Base-by-base conservation (phyloP, 331 rosid genomes). In the Stylosanthes scabra region DNA sequence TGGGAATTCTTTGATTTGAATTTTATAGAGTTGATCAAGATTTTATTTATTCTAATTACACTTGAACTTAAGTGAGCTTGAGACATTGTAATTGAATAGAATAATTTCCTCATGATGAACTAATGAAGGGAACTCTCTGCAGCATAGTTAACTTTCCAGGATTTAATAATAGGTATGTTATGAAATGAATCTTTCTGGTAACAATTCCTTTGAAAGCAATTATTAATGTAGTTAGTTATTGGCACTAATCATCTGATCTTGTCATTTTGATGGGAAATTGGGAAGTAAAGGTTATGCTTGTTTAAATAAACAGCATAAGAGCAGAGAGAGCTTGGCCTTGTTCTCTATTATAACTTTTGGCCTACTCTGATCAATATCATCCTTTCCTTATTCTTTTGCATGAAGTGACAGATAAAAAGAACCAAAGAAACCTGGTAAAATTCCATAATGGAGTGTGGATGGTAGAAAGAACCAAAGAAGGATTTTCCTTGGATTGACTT, bases 191-290 rank as follows among this genome's bases (percentile, higher is more conserved):
- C 55, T 37, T 45, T 20, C 31, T 49, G 10, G 34, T 50, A 63
- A 64, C 37, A 55, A 63, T 37, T 61, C 55, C 8, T 69, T 66
- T 62, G 64, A 59, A 66, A 55, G 42, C 71, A 11, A 77, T 14
- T 14, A 61, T 68, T 40, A 11, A 4, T 51, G 20, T 51, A 29
- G 20, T 20, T 15, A 29, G 20, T 20, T 16, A 29, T 52, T 69
- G 34, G 44, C 71, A 40, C 44, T 69, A 42, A 56, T 56, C n/a
- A 63, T 28, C 3, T 65, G 57, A 12, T 56, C 7, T 28, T n/a
- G 34, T 34, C 39, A 52, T 68, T 52, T 68, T 15, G 50, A 72
- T 16, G 47, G 50, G 25, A 20, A 20, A 20, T 20, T 20, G 25
- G 25, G 31, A 11, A 44, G 10, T 25, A 27, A 10, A 12, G 47